A percentile compares a stretch with the other conserved stretches of the same genome.
Evolutionary conservation across 192 early-diverging fungal species (phyloP).

Genomic region (Rhizophagus sp.): DNA sequence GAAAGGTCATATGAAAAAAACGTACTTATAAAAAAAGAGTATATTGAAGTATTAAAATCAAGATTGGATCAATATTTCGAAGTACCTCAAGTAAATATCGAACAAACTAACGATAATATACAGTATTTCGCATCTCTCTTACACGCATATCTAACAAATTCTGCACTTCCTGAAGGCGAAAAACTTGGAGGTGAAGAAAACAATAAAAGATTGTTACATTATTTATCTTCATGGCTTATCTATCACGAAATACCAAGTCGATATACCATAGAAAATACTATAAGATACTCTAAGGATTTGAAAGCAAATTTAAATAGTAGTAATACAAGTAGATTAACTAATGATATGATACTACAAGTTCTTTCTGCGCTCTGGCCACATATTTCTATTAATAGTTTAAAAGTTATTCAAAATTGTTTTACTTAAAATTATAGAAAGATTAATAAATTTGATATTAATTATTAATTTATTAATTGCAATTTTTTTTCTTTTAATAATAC

Average conservation of each 20-base stretch:
- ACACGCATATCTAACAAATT: neutral
- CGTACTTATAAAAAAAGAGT: constrained; percentile 14
- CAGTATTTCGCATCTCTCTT: neutral
- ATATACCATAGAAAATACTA: constrained; percentile 54
- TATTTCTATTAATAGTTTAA: constrained; percentile 6
- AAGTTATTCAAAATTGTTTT: constrained; percentile 8
- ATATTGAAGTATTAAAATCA: constrained; percentile 1
- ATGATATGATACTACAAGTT: constrained; percentile 10
- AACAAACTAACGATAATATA: neutral
- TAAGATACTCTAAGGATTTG: neutral
- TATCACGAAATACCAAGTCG: constrained; percentile 21
- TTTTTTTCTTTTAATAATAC: no score
- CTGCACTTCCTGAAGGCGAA: neutral
- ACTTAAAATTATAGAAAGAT: neutral
- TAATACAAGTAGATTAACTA: neutral
- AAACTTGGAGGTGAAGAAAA: constrained; percentile 1
- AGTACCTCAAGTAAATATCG: neutral
- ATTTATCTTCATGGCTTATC: constrained; percentile 14
- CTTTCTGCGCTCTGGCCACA: constrained; percentile 7
- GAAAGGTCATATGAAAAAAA: neutral
- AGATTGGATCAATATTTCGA: constrained; percentile 24
- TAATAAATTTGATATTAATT: neutral
- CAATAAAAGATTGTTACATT: neutral
- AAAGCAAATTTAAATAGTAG: neutral
- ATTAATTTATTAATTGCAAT: no score